Evolutionary conservation across 768 basidiomycete species (phyloP), one percentile per base, ranked within the genome.

Genomic region (Cyathus striatus): DNA sequence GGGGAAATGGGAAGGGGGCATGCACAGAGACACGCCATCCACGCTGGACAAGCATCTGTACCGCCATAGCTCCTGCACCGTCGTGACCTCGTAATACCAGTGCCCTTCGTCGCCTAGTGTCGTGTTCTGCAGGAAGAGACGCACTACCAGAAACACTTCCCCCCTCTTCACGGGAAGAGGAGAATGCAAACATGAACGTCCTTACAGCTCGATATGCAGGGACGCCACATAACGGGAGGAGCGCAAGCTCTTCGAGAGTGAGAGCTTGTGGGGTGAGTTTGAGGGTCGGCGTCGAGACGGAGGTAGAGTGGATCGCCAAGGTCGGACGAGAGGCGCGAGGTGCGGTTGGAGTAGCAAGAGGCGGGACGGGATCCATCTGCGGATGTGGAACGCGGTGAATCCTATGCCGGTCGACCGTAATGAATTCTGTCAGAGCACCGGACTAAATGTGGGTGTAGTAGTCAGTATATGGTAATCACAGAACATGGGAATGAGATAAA

Each of bases 391-490:
- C 76, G 13, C 85, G 75, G 47, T 83, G 78, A 1, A 94, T 62
- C 12, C 87, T 78, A 54, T 83, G 85, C 22, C 87, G 79, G 55
- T 95, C 90, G 18, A 84, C 75, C 20, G 89, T 70, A 46, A 95
- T 78, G 65, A 90, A 95, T 63, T 96, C 90, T n/a, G 89, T 75
- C 17, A 95, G 72, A 5, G 88, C 88, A 38, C 93, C 92, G 50
- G 79, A 83, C 89, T 92, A 17, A 26, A 9, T n/a, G 38, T 30
- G 46, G 20, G 14, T 26, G 39, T 30, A 46, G 53, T 27, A 58
- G 51, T 36, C n/a, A n/a, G n/a, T n/a, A n/a, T n/a, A n/a, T n/a
- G n/a, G n/a, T n/a, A n/a, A n/a, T n/a, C n/a, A n/a, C n/a, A n/a
- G n/a, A n/a, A n/a, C n/a, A n/a, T n/a, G n/a, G n/a, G n/a, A n/a